Percentiles rank a stretch among this genome's conserved stretches.
These are phyloP conservation scores for Penicillium longicatenatum DNA, from an alignment of 495 filamentous ascomycete genomes.

Conservation along the genomic window DNA sequence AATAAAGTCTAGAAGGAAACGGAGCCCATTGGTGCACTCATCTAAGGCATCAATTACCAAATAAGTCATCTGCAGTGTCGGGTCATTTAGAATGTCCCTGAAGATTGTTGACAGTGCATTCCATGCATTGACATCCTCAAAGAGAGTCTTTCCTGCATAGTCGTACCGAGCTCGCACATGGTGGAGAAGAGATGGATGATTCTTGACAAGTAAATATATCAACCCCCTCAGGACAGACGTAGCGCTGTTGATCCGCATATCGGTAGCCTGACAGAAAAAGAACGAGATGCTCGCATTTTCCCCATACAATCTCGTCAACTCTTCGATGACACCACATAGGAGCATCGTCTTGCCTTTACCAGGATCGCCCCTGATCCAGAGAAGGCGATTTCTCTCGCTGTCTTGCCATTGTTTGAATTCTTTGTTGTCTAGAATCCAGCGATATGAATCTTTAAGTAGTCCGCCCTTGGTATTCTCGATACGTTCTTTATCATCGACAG, in stretches of 20 bases:
- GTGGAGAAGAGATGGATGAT: background rate
- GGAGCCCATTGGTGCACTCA: slow-evolving; percentile 2
- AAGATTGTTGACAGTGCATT: slow-evolving; percentile 3
- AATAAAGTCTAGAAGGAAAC: slow-evolving; percentile 4
- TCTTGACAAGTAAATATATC: slow-evolving; percentile 3
- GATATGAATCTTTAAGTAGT: slow-evolving; percentile 4
- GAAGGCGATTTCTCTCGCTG: background rate
- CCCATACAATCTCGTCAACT: background rate
- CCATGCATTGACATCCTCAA: slow-evolving; percentile 4
- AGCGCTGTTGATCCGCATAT: background rate
- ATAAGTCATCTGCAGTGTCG: background rate
- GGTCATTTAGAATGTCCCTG: slow-evolving; percentile 2
- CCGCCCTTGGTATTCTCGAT: background rate
- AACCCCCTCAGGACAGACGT: background rate
- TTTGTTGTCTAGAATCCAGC: slow-evolving; percentile 3
- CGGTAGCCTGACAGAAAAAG: slow-evolving; percentile 4
- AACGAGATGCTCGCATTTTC: background rate
- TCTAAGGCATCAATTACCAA: slow-evolving; percentile 6
- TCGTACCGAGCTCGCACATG: background rate
- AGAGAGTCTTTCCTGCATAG: background rate
- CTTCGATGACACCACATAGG: slow-evolving; percentile 4
- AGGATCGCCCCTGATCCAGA: slow-evolving; percentile 8
- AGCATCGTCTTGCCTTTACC: slow-evolving; percentile 8
- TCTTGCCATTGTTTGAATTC: slow-evolving; percentile 7
- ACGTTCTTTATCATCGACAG: slow-evolving; percentile 1